Percentiles rank a stretch among this genome's conserved stretches.
Evolutionary conservation across 2,329 filamentous ascomycete species (phyloP).

Genomic region (Monilinia aucupariae): DNA sequence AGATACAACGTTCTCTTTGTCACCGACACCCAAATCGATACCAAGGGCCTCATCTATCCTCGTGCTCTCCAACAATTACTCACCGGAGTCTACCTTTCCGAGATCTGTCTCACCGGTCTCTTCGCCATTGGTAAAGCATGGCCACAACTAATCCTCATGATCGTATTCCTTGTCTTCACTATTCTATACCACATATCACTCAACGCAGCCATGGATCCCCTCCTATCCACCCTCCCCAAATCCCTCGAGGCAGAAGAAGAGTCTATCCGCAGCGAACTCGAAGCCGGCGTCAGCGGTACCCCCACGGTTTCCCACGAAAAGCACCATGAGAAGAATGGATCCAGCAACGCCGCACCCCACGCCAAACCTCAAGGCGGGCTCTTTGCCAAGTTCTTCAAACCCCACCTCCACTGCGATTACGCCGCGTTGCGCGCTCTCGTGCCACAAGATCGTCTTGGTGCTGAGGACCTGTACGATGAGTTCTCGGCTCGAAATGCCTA

Average conservation of each 20-base stretch:
- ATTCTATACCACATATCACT: constrained; percentile 70
- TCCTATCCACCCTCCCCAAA: constrained; percentile 74
- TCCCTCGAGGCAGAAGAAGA: constrained; percentile 58
- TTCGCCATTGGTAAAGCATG: constrained; percentile 65
- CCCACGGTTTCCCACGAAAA: constrained; percentile 26
- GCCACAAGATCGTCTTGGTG: constrained; percentile 44
- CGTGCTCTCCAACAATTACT: constrained; percentile 83
- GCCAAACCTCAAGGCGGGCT: constrained; percentile 49
- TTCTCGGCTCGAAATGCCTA: constrained; percentile 64
- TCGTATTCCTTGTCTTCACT: constrained; percentile 70
- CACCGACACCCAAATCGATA: constrained; percentile 75
- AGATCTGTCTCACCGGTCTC: constrained; percentile 78
- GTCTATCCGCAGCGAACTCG: constrained; percentile 29
- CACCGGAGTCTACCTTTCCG: constrained; percentile 75
- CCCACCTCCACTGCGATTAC: constrained; percentile 72
- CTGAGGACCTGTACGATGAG: constrained; percentile 53
- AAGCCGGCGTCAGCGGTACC: constrained; percentile 20
- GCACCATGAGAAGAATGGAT: constrained; percentile 18
- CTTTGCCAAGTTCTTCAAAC: constrained; percentile 66
- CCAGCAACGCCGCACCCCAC: constrained; percentile 29
- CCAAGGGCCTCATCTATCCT: constrained; percentile 80
- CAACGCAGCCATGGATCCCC: constrained; percentile 66
- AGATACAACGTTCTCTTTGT: constrained; percentile 89
- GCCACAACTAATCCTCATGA: constrained; percentile 69
- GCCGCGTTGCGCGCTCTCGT: constrained; percentile 63